These are phyloP conservation scores for Phialocephala sp. DNA, from an alignment of 2,329 filamentous ascomycete species.

Conservation along the genomic window DNA sequence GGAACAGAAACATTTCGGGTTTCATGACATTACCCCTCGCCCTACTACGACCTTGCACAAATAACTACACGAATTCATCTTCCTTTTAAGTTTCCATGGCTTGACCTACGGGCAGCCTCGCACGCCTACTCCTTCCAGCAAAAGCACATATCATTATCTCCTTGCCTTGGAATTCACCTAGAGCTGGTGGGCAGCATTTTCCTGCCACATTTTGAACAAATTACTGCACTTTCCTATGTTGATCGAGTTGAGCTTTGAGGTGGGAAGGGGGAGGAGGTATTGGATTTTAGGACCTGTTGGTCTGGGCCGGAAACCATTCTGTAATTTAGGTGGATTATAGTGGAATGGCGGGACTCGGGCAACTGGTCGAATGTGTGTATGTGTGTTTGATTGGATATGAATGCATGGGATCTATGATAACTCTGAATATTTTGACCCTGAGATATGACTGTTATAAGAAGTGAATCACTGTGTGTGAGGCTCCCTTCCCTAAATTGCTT, in stretches of 20 bases:
- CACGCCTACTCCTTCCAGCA: conserved; percentile 14
- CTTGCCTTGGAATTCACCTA: conserved; percentile 15
- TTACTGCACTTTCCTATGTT: conserved; percentile 26
- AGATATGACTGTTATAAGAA: neutral
- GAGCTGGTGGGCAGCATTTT: conserved; percentile 18
- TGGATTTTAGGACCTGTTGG: conserved; percentile 8
- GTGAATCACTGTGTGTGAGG: neutral
- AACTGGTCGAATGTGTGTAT: conserved; percentile 7
- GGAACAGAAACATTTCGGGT: neutral
- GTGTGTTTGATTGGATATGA: conserved; percentile 16
- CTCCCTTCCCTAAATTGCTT: neutral
- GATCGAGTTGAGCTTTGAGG: conserved; percentile 6
- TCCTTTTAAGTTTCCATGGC: conserved; percentile 1
- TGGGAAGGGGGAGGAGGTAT: neutral
- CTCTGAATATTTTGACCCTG: neutral
- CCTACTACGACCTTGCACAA: conserved; percentile 19
- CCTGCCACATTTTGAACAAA: conserved; percentile 11
- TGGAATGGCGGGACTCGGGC: conserved; percentile 19
- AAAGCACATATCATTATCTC: conserved; percentile 19
- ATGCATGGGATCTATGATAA: conserved; percentile 23
- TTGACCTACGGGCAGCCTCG: conserved; percentile 9
- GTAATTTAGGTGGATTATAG: conserved; percentile 34
- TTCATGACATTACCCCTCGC: conserved; percentile 1
- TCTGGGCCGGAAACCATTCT: conserved; percentile 29
- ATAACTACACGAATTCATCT: conserved; percentile 7